Conservation (phyloP, 441 rosid genomes). For the Populus trichocarpa region DNA sequence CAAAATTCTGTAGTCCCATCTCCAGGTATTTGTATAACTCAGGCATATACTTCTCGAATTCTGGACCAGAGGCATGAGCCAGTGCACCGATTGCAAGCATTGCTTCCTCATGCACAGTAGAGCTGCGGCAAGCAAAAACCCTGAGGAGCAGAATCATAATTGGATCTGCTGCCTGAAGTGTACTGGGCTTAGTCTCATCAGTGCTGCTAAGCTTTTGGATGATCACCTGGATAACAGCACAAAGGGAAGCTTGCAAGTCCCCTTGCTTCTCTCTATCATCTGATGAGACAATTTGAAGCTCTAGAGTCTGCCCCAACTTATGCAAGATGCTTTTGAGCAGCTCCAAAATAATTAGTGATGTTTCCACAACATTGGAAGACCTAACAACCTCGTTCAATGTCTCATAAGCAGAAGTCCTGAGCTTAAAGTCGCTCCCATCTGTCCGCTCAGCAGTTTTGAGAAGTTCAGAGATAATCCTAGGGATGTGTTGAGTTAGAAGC, state of each 20-base stretch:
- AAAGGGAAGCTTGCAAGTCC: constrained; percentile 83
- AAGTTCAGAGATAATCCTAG: constrained; percentile 59
- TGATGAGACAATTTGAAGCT: constrained; percentile 63
- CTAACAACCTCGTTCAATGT: constrained; percentile 90
- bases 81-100: constrained; percentile 97
- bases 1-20: constrained; percentile 84
- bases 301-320: constrained; percentile 73
- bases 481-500: constrained; percentile 60
- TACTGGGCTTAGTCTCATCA: constrained; percentile 54
- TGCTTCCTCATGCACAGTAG: constrained; percentile 99
- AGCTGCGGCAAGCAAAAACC: constrained; percentile 82
- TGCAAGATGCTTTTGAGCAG: constrained; percentile 76
- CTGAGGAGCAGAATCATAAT: constrained; percentile 82
- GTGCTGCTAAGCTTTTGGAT: constrained; percentile 76
- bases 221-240: constrained; percentile 94
- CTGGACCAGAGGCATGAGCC: constrained; percentile 79
- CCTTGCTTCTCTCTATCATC: constrained; percentile 95
- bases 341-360: constrained; percentile 62
- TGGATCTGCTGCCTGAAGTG: constrained; percentile 76
- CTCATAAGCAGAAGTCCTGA: constrained; percentile 81
- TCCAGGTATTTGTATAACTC: constrained; percentile 78
- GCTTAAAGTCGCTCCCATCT: constrained; percentile 78
- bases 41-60: constrained; percentile 76
- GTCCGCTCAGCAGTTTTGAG: constrained; percentile 72
- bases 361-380: constrained; percentile 64